Conservation (phyloP, 2,329 filamentous ascomycete genomes). For the Leptoxyphium fumago region DNA sequence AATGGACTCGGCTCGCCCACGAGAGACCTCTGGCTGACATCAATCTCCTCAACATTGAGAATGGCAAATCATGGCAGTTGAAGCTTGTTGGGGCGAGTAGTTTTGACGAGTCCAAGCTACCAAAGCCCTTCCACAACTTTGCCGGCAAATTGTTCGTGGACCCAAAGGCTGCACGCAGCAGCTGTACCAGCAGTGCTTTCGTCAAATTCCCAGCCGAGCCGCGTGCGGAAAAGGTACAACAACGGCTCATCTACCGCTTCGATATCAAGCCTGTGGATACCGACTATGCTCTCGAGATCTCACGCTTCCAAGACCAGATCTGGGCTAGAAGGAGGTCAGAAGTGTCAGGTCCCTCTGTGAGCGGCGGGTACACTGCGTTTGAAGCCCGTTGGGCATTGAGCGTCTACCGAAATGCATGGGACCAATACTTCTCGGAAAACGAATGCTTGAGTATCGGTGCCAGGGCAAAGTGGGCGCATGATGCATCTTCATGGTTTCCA, state of each 20-base stretch:
- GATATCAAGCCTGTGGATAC: slow-evolving; percentile 8
- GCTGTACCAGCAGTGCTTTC: slow-evolving; percentile 6
- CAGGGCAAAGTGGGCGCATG: slow-evolving; percentile 13
- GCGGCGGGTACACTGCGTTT: slow-evolving; percentile 2
- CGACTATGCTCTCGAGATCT: slow-evolving; percentile 17
- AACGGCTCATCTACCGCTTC: slow-evolving; percentile 15
- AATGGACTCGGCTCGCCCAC: slow-evolving; percentile 15
- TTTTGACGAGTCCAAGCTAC: slow-evolving; percentile 8
- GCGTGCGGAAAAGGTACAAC: slow-evolving; percentile 8
- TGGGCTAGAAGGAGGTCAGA: slow-evolving; percentile 1
- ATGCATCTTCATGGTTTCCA: slow-evolving; percentile 18
- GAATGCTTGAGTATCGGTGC: slow-evolving; percentile 14
- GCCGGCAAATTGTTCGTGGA: slow-evolving; percentile 9
- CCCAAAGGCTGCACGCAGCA: slow-evolving; percentile 1
- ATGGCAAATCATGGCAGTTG: slow-evolving; percentile 18
- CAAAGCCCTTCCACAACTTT: slow-evolving; percentile 6
- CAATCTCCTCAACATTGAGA: slow-evolving; percentile 13
- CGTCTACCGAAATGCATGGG: slow-evolving; percentile 17
- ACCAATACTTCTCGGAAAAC: slow-evolving; percentile 14
- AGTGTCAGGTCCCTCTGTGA: background rate
- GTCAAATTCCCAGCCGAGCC: slow-evolving; percentile 6
- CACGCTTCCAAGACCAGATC: slow-evolving; percentile 14
- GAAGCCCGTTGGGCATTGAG: slow-evolving; percentile 17
- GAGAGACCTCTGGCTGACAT: slow-evolving; percentile 14
- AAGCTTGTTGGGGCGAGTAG: slow-evolving; percentile 11